Percentiles rank a stretch among this genome's conserved stretches.
These are phyloP conservation scores for Golubevia sp. DNA, from an alignment of 1,284 basidiomycete species.

Conservation along the genomic window DNA sequence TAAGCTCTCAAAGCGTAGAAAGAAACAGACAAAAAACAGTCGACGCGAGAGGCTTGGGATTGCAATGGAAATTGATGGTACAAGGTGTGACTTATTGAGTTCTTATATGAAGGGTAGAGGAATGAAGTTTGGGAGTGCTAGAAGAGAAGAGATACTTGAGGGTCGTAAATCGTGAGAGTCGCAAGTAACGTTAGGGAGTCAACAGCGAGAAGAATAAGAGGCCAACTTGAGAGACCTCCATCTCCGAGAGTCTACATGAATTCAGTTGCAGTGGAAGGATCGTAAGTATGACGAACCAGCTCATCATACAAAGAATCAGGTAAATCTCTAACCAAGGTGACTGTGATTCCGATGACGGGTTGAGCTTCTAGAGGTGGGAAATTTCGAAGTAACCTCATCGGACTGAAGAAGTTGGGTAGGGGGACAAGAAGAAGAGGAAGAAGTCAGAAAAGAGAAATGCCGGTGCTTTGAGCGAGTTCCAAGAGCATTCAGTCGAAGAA, in stretches of 20 bases:
- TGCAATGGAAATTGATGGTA: too few relatives aligned
- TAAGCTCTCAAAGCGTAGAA: too few relatives aligned
- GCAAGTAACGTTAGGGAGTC: background rate
- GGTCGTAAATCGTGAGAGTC: background rate
- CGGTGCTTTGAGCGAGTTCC: background rate
- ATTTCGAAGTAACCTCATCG: slow-evolving; percentile 91
- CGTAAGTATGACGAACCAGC: slow-evolving; percentile 28
- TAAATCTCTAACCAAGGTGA: slow-evolving; percentile 87
- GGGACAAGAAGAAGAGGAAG: slow-evolving; percentile 3
- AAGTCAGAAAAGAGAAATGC: background rate
- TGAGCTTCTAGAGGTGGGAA: slow-evolving; percentile 88
- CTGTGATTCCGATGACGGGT: slow-evolving; percentile 86
- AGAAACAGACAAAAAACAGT: too few relatives aligned
- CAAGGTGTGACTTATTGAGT: too few relatives aligned
- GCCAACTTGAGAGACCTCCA: background rate
- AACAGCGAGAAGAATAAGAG: background rate
- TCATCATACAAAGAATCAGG: slow-evolving; percentile 67
- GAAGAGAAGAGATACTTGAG: background rate
- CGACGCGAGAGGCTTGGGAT: too few relatives aligned
- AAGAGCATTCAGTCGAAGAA: background rate
- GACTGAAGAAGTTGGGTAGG: slow-evolving; percentile 65
- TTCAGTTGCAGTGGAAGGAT: background rate
- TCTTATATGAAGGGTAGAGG: too few relatives aligned
- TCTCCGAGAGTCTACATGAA: background rate
- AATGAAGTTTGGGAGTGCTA: slow-evolving; percentile 4